Base-by-base conservation (phyloP, 2,329 filamentous ascomycete species). In the Sporothrix mexicana region DNA sequence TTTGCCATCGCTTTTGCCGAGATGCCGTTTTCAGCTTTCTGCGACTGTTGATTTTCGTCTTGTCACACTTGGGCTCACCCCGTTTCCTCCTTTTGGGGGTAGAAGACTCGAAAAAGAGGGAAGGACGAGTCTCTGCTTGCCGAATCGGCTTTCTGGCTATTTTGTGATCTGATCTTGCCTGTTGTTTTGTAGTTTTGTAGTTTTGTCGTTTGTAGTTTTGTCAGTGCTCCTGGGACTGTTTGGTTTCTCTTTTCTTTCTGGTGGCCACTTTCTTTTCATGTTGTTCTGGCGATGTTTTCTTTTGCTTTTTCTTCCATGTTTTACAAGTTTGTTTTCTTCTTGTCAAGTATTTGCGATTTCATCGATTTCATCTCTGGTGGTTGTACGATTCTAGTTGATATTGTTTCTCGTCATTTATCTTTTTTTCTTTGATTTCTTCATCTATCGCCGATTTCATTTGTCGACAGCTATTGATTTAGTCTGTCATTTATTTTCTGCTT, bases 31-130 rank as follows among this genome's bases (percentile, higher is more conserved):
- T 49, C 62, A 49, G 43, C 12, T 25, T 67, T 49, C 62, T 67
- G 62, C 41, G 62, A 67, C 62, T 49, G 20, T n/a, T 67, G 62
- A 67, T 67, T 51, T 67, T 67, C 49, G 17, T 41, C 47, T 36
- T 53, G 47, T 67, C 64, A 53, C 66, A 53, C 25, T 45, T 45
- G n/a, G 5, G 36, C 36, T 10, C 4, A 12, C 36, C 61, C 61
- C 61, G 57, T 61, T 61, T 61, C 23, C 41, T 61, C 15, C 12
- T 61, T 61, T 41, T 43, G 36, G 36, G 8, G 17, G 36, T 9
- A 51, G 15, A 7, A 17, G 49, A 51, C 15, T n/a, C 15, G 15
- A 15, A 51, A 51, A 15, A 51, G 12, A n/a, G n/a, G 17, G 30
- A 36, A 64, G 13, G 9, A 64, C 8, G 61, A 64, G 61, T 10